phyloP scores from a whole-genome alignment of 495 filamentous ascomycete species.

The Lasiosphaeris hirsuta region DNA sequence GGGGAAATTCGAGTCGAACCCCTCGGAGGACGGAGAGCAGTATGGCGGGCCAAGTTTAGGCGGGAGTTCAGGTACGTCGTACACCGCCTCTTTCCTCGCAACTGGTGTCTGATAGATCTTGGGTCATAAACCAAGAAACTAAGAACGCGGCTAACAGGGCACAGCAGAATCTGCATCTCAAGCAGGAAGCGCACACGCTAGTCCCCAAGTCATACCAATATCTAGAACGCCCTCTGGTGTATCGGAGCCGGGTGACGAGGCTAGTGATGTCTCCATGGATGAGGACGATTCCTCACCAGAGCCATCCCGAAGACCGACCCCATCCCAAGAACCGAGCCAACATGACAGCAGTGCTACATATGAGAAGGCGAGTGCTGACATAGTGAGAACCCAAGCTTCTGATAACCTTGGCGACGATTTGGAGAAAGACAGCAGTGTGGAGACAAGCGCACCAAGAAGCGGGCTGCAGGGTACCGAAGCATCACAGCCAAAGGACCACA shows the following conservation, averaged over 20 bases:
- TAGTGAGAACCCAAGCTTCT: too few relatives aligned
- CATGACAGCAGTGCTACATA: not conserved
- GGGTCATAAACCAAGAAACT: too few relatives aligned
- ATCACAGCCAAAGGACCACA: too few relatives aligned
- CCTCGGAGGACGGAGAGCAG: slow-evolving; percentile 26
- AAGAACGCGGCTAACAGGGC: not conserved
- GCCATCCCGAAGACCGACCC: not conserved
- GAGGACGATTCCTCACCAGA: slow-evolving; percentile 13
- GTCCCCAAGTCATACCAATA: not conserved
- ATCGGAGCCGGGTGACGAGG: slow-evolving; percentile 5
- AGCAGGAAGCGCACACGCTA: not conserved
- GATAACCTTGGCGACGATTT: too few relatives aligned
- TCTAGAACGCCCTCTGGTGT: not conserved
- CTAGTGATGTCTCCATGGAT: slow-evolving; percentile 11
- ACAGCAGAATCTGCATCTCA: not conserved
- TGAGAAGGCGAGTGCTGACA: too few relatives aligned
- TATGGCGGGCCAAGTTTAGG: slow-evolving; percentile 4
- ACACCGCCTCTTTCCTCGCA: not conserved
- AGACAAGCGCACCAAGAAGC: too few relatives aligned
- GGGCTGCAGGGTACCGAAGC: too few relatives aligned
- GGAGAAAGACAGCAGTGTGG: too few relatives aligned
- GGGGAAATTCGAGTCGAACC: slow-evolving; percentile 47
- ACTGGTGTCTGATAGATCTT: too few relatives aligned
- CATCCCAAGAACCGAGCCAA: not conserved
- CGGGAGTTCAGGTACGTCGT: slow-evolving; percentile 2